Conservation (phyloP, 768 basidiomycete genomes). For the Chiua virens region DNA sequence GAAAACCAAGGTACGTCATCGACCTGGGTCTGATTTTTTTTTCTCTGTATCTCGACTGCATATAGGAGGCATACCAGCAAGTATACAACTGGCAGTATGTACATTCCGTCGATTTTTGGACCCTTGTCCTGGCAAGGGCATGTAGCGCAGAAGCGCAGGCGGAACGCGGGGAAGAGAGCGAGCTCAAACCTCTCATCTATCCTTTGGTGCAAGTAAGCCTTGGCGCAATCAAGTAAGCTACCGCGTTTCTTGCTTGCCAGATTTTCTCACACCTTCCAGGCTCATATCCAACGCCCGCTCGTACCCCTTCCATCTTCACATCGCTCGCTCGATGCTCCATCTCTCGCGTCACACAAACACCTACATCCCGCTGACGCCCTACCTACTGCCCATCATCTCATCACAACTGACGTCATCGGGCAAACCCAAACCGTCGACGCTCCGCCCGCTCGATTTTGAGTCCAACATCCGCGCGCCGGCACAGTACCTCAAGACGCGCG, state of each 20-base stretch:
- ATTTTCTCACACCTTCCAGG: slow-evolving; percentile 44
- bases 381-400: slow-evolving; percentile 83
- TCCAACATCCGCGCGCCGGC: slow-evolving; percentile 83
- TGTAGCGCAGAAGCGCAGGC: slow-evolving; percentile 65
- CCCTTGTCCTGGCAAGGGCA: slow-evolving; percentile 78
- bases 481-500: slow-evolving; percentile 83
- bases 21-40: background rate
- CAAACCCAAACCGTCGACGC: slow-evolving; percentile 79
- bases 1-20: slow-evolving; percentile 65
- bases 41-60: slow-evolving; percentile 9
- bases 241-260: background rate
- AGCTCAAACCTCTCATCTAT: slow-evolving; percentile 86
- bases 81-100: slow-evolving; percentile 99
- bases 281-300: slow-evolving; percentile 89
- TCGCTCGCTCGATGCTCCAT: slow-evolving; percentile 84
- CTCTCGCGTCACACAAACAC: slow-evolving; percentile 80
- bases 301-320: slow-evolving; percentile 92
- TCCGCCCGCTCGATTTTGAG: slow-evolving; percentile 88
- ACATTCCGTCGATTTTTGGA: slow-evolving; percentile 97
- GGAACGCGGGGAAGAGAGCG: too few species aligned
- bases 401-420: slow-evolving; percentile 65
- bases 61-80: slow-evolving; percentile 84
- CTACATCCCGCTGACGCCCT: slow-evolving; percentile 86
- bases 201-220: slow-evolving; percentile 93
- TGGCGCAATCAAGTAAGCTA: slow-evolving; percentile 83